These are phyloP conservation scores for Anaeromyces robustus DNA, from an alignment of 192 early-diverging fungal genomes.

Conservation along the genomic window DNA sequence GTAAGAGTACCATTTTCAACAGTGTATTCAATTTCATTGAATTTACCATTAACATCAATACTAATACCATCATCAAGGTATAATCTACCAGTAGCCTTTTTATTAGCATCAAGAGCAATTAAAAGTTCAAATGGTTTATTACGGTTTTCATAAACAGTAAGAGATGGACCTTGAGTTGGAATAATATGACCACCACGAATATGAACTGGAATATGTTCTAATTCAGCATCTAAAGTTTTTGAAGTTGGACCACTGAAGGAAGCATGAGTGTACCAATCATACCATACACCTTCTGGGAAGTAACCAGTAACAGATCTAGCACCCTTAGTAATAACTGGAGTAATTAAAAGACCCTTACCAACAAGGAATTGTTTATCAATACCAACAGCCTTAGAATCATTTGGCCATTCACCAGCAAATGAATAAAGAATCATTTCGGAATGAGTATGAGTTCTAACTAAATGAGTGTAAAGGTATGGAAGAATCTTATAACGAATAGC, in stretches of 20 bases:
- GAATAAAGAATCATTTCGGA: not conserved
- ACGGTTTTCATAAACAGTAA: conserved; percentile 27
- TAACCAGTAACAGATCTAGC: conserved; percentile 32
- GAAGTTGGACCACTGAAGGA: conserved; percentile 4
- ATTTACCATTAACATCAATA: conserved; percentile 13
- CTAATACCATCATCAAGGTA: conserved; percentile 49
- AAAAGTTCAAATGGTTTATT: conserved; percentile 23
- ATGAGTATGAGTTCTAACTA: conserved; percentile 15
- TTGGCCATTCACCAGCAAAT: conserved; percentile 18
- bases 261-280: conserved; percentile 31
- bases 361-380: conserved; percentile 45
- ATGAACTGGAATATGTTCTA: conserved; percentile 42
- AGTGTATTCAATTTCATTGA: not conserved
- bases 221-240: conserved; percentile 19
- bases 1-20: not conserved
- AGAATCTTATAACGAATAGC: conserved; percentile 36
- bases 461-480: conserved; percentile 44
- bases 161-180: conserved; percentile 23
- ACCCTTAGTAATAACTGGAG: conserved; percentile 33
- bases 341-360: conserved; percentile 35
- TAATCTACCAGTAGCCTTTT: conserved; percentile 26
- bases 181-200: conserved; percentile 41
- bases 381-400: conserved; percentile 8
- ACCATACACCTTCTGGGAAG: conserved; percentile 47
- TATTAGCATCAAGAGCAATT: conserved; percentile 28